Evolutionary conservation across 257 asterid genomes (phyloP).

Genomic region (Paulownia fortunei): DNA sequence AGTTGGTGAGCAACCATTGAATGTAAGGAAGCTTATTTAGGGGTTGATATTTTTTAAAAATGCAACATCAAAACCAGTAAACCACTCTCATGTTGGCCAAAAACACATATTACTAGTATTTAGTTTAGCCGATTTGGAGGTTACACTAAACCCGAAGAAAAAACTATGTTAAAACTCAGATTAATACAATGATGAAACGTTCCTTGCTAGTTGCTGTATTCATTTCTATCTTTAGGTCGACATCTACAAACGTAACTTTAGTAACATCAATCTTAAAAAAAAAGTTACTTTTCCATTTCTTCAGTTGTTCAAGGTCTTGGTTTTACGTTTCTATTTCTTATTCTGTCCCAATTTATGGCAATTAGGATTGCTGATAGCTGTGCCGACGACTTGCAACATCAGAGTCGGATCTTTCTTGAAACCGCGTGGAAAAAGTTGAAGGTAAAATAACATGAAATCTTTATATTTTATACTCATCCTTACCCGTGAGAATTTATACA

Average conservation of each 20-base stretch:
- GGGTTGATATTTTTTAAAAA: background rate
- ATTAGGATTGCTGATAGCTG: background rate
- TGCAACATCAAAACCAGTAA: conserved; percentile 17
- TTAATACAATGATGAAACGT: conserved; percentile 12
- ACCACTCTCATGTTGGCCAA: conserved; percentile 5
- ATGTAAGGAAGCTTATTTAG: background rate
- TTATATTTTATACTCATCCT: too few relatives aligned
- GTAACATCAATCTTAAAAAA: background rate
- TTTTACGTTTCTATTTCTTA: background rate
- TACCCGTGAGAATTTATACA: too few relatives aligned
- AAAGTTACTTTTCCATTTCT: background rate
- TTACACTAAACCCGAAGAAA: conserved; percentile 17
- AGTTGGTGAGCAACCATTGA: conserved; percentile 55
- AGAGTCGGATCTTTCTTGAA: background rate
- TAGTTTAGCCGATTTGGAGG: conserved; percentile 30
- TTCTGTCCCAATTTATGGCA: background rate
- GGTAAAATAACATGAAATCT: too few relatives aligned
- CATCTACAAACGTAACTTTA: conserved; percentile 27
- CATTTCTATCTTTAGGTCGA: background rate
- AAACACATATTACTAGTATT: conserved; percentile 10
- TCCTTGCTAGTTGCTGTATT: background rate
- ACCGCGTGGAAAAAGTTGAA: too few relatives aligned
- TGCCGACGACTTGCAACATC: conserved; percentile 14
- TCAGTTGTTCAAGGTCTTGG: background rate
- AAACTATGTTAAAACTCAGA: conserved; percentile 11